A percentile compares a stretch with the other conserved stretches of the same genome.
These are phyloP conservation scores for Medicago lupulina DNA, from an alignment of 306 rosid species.

Conservation along the genomic window DNA sequence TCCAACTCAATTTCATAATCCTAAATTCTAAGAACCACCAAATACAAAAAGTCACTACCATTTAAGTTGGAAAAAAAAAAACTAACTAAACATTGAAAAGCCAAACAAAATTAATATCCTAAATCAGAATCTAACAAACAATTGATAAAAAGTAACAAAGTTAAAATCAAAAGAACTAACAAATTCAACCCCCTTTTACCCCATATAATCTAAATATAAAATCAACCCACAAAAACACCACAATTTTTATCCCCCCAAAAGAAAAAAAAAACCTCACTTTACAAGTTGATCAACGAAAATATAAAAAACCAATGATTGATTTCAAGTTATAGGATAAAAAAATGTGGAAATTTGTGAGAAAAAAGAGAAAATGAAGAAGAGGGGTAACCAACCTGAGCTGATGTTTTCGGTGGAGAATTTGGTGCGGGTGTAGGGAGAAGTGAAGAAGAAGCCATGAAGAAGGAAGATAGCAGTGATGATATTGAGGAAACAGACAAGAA, in stretches of 20 bases:
- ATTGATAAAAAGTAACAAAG: neutral
- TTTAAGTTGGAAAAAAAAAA: neutral
- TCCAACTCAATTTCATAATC: slow-evolving; percentile 28
- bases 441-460: slow-evolving; percentile 82
- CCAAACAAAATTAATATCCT: neutral
- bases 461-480: slow-evolving; percentile 64
- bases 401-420: slow-evolving; percentile 47
- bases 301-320: slow-evolving; percentile 40
- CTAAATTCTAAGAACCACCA: slow-evolving; percentile 1
- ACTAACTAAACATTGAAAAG: neutral
- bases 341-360: neutral
- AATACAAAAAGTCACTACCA: slow-evolving; percentile 25
- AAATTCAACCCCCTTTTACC: slow-evolving; percentile 2
- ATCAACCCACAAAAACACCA: slow-evolving; percentile 25
- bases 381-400: slow-evolving; percentile 52
- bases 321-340: slow-evolving; percentile 2
- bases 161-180: slow-evolving; percentile 25
- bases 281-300: slow-evolving; percentile 30
- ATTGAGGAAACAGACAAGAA: slow-evolving; percentile 72
- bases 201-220: neutral
- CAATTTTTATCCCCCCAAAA: neutral
- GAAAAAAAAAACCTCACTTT: neutral
- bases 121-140: neutral
- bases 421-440: slow-evolving; percentile 69
- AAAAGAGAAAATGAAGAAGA: neutral